phyloP scores from a whole-genome alignment of 2,329 filamentous ascomycete genomes.

The Akanthomyces lecanii region DNA sequence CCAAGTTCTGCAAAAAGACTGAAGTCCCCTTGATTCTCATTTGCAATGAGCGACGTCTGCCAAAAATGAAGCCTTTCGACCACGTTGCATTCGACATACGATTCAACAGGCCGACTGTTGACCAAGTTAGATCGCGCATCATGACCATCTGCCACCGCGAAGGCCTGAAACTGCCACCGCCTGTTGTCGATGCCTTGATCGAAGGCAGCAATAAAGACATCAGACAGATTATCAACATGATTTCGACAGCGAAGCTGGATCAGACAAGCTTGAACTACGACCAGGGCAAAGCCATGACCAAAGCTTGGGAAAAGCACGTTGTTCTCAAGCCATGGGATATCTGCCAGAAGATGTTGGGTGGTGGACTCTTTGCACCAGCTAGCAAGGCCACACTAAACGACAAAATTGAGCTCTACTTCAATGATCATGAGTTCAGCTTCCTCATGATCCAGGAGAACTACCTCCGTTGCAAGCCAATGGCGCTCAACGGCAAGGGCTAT shows the following conservation, averaged over 20 bases:
- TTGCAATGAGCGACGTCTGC: conserved; percentile 88
- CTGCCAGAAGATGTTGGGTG: conserved; percentile 82
- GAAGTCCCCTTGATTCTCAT: conserved; percentile 94
- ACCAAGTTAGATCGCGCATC: conserved; percentile 86
- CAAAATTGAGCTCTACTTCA: conserved; percentile 98
- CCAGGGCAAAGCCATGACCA: conserved; percentile 88
- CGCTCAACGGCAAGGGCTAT: conserved; percentile 53
- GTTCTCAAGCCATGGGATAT: conserved; percentile 98
- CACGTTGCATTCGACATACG: conserved; percentile 76
- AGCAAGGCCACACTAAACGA: conserved; percentile 90
- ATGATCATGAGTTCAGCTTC: conserved; percentile 96
- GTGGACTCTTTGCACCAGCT: conserved; percentile 76
- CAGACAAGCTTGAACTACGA: conserved; percentile 75
- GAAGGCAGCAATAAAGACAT: conserved; percentile 96
- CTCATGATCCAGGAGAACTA: conserved; percentile 99
- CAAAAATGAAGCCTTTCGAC: conserved; percentile 99
- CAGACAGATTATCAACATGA: conserved; percentile 97
- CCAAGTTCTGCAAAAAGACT: conserved; percentile 92
- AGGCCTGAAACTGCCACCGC: conserved; percentile 75
- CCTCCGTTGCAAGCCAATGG: conserved; percentile 72
- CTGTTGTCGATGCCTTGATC: conserved; percentile 87
- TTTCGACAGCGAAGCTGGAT: conserved; percentile 89
- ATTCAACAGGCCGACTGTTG: conserved; percentile 84
- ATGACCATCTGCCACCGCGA: conserved; percentile 95
- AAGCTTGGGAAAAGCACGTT: conserved; percentile 97